Conservation (phyloP, 352 stramenopile species). For the Peronospora belbahrii region DNA sequence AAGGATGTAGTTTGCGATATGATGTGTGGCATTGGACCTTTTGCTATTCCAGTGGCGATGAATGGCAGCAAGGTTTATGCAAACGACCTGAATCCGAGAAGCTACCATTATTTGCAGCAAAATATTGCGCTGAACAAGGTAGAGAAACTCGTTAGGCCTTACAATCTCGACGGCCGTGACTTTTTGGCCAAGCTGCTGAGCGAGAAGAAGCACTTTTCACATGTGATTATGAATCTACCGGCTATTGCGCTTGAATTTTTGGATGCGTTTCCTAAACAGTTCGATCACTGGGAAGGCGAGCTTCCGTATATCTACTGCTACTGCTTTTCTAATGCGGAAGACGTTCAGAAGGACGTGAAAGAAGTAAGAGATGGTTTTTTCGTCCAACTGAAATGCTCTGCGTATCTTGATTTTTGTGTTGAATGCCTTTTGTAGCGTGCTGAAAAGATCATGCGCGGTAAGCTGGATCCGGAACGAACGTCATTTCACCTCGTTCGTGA, state of each 20-base stretch:
- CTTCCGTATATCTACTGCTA: constrained; percentile 90
- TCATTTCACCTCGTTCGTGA: constrained; percentile 89
- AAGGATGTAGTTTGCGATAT: constrained; percentile 88
- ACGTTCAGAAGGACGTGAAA: constrained; percentile 59
- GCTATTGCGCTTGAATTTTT: constrained; percentile 92
- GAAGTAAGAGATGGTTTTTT: constrained; percentile 31
- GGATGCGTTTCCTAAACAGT: constrained; percentile 54
- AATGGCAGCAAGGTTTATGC: constrained; percentile 81
- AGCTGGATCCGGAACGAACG: constrained; percentile 42
- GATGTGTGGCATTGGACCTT: constrained; percentile 95
- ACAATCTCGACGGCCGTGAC: constrained; percentile 91
- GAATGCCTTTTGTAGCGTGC: constrained; percentile 38
- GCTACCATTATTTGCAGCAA: constrained; percentile 84
- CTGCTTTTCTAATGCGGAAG: constrained; percentile 89
- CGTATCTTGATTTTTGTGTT: constrained; percentile 11
- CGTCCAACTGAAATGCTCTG: background rate
- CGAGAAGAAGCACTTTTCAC: constrained; percentile 65
- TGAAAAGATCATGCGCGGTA: constrained; percentile 53
- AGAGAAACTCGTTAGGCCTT: constrained; percentile 58
- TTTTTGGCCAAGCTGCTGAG: constrained; percentile 82
- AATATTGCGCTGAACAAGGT: constrained; percentile 92
- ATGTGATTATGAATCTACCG: constrained; percentile 97
- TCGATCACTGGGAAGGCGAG: constrained; percentile 60
- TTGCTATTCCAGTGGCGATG: constrained; percentile 89
- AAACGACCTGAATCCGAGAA: constrained; percentile 91